Conservation (phyloP, 805 yeast genomes). For the Priceomyces haplophilus region DNA sequence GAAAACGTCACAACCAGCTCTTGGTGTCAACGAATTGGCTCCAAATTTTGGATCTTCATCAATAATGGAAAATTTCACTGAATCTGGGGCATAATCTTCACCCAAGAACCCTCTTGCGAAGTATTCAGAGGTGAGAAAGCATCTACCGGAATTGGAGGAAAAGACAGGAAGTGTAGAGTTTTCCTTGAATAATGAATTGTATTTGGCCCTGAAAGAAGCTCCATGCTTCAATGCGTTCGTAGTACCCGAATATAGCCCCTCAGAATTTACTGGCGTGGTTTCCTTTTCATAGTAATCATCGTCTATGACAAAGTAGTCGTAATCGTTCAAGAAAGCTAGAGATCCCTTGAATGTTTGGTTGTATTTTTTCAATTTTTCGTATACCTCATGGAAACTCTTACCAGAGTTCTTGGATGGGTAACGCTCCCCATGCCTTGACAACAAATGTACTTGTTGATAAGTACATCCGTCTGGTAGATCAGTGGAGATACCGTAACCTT, state of each 20-base stretch:
- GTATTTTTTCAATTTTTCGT: conserved; percentile 24
- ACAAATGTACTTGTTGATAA: conserved; percentile 64
- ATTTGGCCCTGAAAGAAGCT: conserved; percentile 43
- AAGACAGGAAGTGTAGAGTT: conserved; percentile 46
- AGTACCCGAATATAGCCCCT: conserved; percentile 51
- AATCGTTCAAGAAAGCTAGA: conserved; percentile 47
- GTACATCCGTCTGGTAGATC: conserved; percentile 50
- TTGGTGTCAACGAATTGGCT: conserved; percentile 58
- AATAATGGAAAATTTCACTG: conserved; percentile 37
- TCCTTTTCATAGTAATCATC: conserved; percentile 46
- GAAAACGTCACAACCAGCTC: conserved; percentile 41
- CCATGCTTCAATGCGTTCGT: conserved; percentile 51
- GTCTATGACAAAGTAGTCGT: conserved; percentile 46
- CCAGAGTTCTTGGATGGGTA: conserved; percentile 41
- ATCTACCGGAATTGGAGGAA: conserved; percentile 53
- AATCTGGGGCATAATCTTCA: conserved; percentile 31
- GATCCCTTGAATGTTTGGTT: conserved; percentile 43
- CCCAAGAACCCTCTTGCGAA: conserved; percentile 63
- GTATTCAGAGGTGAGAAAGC: conserved; percentile 50
- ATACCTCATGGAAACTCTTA: conserved; percentile 22
- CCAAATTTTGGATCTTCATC: conserved; percentile 50
- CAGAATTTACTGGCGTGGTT: conserved; percentile 43
- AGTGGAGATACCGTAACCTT: conserved; percentile 52
- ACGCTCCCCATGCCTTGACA: conserved; percentile 80
- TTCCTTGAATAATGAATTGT: conserved; percentile 43